phyloP scores from a whole-genome alignment of 2,329 filamentous ascomycete species.

The Colletotrichum shisoi region DNA sequence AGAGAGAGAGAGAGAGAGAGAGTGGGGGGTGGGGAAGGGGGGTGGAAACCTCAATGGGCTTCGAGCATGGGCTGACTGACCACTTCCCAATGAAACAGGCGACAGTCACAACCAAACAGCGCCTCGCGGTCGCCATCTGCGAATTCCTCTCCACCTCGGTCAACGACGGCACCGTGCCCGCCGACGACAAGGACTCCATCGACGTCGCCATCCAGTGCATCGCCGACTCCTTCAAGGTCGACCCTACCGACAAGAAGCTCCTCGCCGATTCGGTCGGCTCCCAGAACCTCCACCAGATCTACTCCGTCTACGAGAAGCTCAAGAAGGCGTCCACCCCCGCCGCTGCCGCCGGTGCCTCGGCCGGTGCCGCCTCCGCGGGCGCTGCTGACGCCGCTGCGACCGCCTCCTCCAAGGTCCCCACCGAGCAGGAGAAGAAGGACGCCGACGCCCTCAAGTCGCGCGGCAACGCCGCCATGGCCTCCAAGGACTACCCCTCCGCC shows the following conservation, averaged over 20 bases:
- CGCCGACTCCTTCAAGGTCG: slow-evolving; percentile 92
- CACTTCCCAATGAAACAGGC: slow-evolving; percentile 44
- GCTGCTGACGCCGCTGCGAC: slow-evolving; percentile 47
- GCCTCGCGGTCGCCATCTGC: slow-evolving; percentile 95
- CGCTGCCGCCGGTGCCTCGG: slow-evolving; percentile 45
- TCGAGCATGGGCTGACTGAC: not conserved
- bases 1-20: too few species aligned
- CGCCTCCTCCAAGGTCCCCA: slow-evolving; percentile 47
- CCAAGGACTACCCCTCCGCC: slow-evolving; percentile 85
- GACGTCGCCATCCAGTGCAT: slow-evolving; percentile 96
- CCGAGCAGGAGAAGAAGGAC: slow-evolving; percentile 73
- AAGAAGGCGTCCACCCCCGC: slow-evolving; percentile 62
- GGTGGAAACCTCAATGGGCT: not conserved
- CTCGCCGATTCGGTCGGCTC: slow-evolving; percentile 80
- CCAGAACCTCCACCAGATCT: slow-evolving; percentile 90
- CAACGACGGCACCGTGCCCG: slow-evolving; percentile 84
- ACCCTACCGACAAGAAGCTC: slow-evolving; percentile 77
- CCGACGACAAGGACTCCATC: slow-evolving; percentile 91
- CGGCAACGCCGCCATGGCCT: slow-evolving; percentile 93
- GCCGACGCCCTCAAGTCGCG: slow-evolving; percentile 88
- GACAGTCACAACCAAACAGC: slow-evolving; percentile 69
- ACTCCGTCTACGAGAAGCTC: slow-evolving; percentile 94
- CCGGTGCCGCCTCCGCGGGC: slow-evolving; percentile 56
- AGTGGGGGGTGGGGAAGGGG: too few species aligned
- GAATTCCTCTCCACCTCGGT: slow-evolving; percentile 88